Evolutionary conservation across 2,329 filamentous ascomycete genomes (phyloP).

Genomic region (Sarocladium brachiariae): DNA sequence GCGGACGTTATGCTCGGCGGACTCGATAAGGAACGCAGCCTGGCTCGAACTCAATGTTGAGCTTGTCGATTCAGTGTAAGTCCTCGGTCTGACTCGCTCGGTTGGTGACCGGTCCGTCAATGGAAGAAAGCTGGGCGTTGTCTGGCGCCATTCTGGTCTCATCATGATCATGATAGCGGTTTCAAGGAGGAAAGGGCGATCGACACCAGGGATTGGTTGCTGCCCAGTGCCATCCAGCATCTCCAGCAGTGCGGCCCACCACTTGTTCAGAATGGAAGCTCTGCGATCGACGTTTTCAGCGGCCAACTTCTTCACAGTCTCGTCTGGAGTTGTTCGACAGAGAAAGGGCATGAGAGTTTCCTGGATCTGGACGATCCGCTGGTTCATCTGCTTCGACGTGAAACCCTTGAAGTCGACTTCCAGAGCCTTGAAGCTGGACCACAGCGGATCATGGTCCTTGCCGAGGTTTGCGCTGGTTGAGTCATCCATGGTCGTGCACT

Average conservation of each 20-base stretch:
- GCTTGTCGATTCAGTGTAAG: conserved; percentile 43
- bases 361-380: conserved; percentile 72
- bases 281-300: conserved; percentile 78
- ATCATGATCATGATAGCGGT: conserved; percentile 77
- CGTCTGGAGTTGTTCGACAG: conserved; percentile 59
- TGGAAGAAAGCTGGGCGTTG: conserved; percentile 60
- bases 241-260: conserved; percentile 80
- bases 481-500: conserved; percentile 33
- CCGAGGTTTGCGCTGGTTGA: conserved; percentile 36
- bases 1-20: conserved; percentile 80
- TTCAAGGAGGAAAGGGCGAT: conserved; percentile 74
- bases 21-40: conserved; percentile 46
- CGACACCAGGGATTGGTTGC: conserved; percentile 75
- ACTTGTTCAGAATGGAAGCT: conserved; percentile 75
- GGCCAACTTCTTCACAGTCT: conserved; percentile 56
- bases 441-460: conserved; percentile 43
- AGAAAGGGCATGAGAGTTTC: conserved; percentile 70
- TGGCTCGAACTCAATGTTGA: conserved; percentile 64
- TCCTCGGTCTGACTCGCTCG: conserved; percentile 37
- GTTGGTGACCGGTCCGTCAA: conserved; percentile 47
- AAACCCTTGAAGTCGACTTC: conserved; percentile 51
- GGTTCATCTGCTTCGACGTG: conserved; percentile 60
- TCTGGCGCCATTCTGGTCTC: conserved; percentile 77
- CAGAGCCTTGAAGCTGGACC: conserved; percentile 47
- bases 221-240: conserved; percentile 63